A percentile compares a stretch with the other conserved stretches of the same genome.
Conservation (phyloP, 352 stramenopile species). For the Detonula confervacea region DNA sequence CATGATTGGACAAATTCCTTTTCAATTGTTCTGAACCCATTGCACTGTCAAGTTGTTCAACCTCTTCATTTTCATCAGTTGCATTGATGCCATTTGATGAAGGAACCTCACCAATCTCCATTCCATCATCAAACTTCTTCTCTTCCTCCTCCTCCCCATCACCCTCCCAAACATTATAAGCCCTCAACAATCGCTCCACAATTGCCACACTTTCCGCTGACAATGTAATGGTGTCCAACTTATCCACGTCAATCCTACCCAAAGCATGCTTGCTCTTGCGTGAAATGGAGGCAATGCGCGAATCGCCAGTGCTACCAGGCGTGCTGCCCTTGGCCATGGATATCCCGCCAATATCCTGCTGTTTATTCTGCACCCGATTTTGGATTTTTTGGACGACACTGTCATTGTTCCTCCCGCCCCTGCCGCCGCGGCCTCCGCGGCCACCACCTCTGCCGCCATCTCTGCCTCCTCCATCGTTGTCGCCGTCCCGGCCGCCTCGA, state of each 20-base stretch:
- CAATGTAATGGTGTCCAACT: conserved; percentile 73
- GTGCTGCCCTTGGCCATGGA: conserved; percentile 7
- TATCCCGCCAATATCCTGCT: conserved; percentile 37
- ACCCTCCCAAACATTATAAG: conserved; percentile 61
- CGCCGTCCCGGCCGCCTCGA: conserved; percentile 13
- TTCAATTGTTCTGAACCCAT: background rate
- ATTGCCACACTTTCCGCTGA: conserved; percentile 62
- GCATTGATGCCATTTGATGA: conserved; percentile 12
- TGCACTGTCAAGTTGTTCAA: conserved; percentile 9
- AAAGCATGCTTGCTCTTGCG: conserved; percentile 41
- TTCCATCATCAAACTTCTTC: conserved; percentile 12
- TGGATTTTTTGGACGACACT: conserved; percentile 74
- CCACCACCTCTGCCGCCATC: conserved; percentile 21
- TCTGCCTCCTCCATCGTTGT: conserved; percentile 29
- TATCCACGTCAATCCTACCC: conserved; percentile 63
- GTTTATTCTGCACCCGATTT: conserved; percentile 42
- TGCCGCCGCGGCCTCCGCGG: conserved; percentile 2
- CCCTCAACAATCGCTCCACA: conserved; percentile 60
- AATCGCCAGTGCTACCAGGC: conserved; percentile 1
- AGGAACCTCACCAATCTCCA: conserved; percentile 9
- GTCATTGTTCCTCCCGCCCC: conserved; percentile 18
- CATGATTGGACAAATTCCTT: conserved; percentile 1
- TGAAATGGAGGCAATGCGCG: conserved; percentile 16
- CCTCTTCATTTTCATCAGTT: conserved; percentile 25
- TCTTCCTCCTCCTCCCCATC: conserved; percentile 12